Evolutionary conservation across 2,329 filamentous ascomycete genomes (phyloP).

Genomic region (Neocucurbitaria cava): DNA sequence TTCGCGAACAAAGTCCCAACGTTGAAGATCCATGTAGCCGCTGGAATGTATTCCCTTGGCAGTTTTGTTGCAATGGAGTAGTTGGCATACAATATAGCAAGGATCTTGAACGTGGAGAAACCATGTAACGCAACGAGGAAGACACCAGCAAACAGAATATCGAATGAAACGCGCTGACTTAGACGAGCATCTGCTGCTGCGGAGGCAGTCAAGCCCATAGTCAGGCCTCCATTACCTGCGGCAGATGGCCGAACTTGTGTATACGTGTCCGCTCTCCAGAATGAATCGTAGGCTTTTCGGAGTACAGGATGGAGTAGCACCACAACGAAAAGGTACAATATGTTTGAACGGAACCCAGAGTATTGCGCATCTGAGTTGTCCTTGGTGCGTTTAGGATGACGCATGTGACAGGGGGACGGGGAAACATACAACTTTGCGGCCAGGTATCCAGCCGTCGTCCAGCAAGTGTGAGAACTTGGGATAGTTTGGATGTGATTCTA

Average conservation of each 20-base stretch:
- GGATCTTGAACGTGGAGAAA: constrained; percentile 81
- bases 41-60: constrained; percentile 74
- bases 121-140: constrained; percentile 85
- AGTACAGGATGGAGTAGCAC: constrained; percentile 80
- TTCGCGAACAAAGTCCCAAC: constrained; percentile 87
- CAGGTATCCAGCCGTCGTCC: constrained; percentile 86
- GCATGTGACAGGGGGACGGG: not conserved
- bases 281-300: constrained; percentile 72
- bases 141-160: constrained; percentile 79
- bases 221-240: constrained; percentile 40
- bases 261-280: constrained; percentile 53
- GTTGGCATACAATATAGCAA: constrained; percentile 81
- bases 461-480: constrained; percentile 74
- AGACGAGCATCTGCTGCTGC: constrained; percentile 61
- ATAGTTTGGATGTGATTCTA: constrained; percentile 84
- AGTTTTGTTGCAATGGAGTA: constrained; percentile 77
- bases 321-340: constrained; percentile 79
- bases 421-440: constrained; percentile 77
- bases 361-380: constrained; percentile 94
- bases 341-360: constrained; percentile 79
- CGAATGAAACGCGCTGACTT: constrained; percentile 78
- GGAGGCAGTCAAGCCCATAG: constrained; percentile 52
- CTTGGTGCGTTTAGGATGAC: constrained; percentile 50
- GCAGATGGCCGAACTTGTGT: constrained; percentile 51
- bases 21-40: constrained; percentile 88